Percentiles rank a stretch among this genome's conserved stretches.
phyloP scores from a whole-genome alignment of 2,329 filamentous ascomycete genomes.

The Aspergillus sp. region DNA sequence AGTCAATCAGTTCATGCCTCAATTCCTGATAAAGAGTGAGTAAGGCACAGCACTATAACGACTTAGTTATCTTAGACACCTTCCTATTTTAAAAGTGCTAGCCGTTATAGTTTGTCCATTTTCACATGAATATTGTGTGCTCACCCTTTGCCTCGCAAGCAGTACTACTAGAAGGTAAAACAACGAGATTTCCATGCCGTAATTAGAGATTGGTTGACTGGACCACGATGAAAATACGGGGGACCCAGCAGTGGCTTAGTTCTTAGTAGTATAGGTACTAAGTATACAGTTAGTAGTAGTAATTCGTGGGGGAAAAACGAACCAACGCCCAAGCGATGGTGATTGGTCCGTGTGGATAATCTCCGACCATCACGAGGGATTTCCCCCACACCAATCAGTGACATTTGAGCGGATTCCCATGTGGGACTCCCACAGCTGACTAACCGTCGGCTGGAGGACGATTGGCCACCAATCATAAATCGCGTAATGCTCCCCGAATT shows the following conservation, averaged over 20 bases:
- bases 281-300: too few relatives aligned
- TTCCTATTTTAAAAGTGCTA: not conserved
- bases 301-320: not conserved
- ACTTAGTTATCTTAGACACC: not conserved
- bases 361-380: slow-evolving; percentile 7
- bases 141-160: too few relatives aligned
- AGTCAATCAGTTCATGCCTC: not conserved
- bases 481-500: not conserved
- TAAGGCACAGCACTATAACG: not conserved
- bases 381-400: slow-evolving; percentile 15
- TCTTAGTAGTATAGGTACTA: too few relatives aligned
- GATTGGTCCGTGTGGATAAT: slow-evolving; percentile 9
- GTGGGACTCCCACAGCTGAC: slow-evolving; percentile 14
- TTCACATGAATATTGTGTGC: too few relatives aligned
- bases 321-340: not conserved
- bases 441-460: not conserved
- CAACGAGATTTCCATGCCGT: too few relatives aligned
- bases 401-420: slow-evolving; percentile 18
- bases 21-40: not conserved
- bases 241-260: not conserved
- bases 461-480: not conserved
- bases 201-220: too few relatives aligned
- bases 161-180: too few relatives aligned
- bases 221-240: not conserved
- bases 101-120: too few relatives aligned